Base-by-base conservation (phyloP, 129 eudicot genomes). In the Heracleum sosnowskyi region DNA sequence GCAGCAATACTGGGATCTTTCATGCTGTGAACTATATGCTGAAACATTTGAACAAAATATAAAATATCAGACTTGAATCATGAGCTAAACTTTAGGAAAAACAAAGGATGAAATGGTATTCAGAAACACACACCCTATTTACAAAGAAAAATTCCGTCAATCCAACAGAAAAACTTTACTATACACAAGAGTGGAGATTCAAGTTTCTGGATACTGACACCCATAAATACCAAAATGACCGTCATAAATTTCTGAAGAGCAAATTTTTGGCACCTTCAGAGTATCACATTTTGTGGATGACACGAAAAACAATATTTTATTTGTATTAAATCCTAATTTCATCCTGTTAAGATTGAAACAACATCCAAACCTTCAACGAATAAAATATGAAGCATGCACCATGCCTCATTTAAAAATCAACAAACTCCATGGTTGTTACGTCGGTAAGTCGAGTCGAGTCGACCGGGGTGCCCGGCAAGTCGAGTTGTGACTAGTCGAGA, bases 1-100 rank as follows among this genome's bases (percentile, higher is more conserved):
- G 96, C 96, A 82, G 93, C 98, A 83, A 94, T 94, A 84, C 94
- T 94, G 26, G 98, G 98, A 79, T 94, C 98, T 84, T 91, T 94
- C 97, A 94, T 94, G 83, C 96, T 94, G 77, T 90, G 80, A 74
- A 87, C 83, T 57, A 94, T 88, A 85, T 90, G 96, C 98, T 94
- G 96, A 79, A 82, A 78, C 49, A 78, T 15, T 42, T 66, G 33
- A 60, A 60, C 4, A 26, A 11, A 57, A 40, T n/a, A 17, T 33
- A 39, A 24, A 1, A 77, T 26, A 66, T 28, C 29, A 66, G 33
- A 40, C 42, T 12, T 16, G 4, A 60, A 40, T 10, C 45, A 57
- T 53, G 53, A 78, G 60, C 57, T 13, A 2, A 36, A 69, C 11
- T 8, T 29, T 69, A 33, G 35, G 44, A 18, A 13, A 70, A 37